phyloP scores from a whole-genome alignment of 2,329 filamentous ascomycete genomes.

The Fusarium coicis region DNA sequence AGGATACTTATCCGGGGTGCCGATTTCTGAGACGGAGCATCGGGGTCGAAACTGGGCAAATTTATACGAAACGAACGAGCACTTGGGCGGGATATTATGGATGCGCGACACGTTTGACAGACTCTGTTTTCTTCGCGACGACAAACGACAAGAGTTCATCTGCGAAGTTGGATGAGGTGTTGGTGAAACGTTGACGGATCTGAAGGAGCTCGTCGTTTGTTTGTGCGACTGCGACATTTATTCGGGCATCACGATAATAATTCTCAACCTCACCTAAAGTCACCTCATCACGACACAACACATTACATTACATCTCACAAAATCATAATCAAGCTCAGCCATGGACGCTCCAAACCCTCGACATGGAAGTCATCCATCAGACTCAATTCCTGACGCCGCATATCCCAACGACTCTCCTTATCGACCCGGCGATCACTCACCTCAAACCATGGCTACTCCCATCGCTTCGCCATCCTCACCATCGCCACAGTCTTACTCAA shows the following conservation, averaged over 20 bases:
- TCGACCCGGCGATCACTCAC: slow-evolving; percentile 32
- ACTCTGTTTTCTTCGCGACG: neutral
- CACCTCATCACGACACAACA: neutral
- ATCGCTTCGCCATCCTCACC: slow-evolving; percentile 13
- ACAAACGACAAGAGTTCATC: neutral
- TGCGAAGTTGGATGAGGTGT: neutral
- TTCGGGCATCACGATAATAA: neutral
- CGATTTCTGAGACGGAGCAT: neutral
- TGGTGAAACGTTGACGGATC: neutral
- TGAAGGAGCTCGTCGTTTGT: neutral
- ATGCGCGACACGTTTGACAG: neutral
- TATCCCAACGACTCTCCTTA: slow-evolving; percentile 48
- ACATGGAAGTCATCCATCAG: slow-evolving; percentile 42
- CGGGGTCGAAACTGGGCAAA: neutral
- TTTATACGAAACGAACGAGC: slow-evolving; percentile 21
- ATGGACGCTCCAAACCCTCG: slow-evolving; percentile 36
- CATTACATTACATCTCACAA: neutral
- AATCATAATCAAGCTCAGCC: neutral
- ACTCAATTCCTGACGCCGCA: slow-evolving; percentile 46
- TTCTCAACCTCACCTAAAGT: neutral
- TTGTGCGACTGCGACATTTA: neutral
- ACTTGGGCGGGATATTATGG: slow-evolving; percentile 2
- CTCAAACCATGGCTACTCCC: slow-evolving; percentile 10
- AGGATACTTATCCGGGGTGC: neutral
- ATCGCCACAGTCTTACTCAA: slow-evolving; percentile 19